phyloP scores from a whole-genome alignment of 805 yeast species.

The Ogataea ramenticola region DNA sequence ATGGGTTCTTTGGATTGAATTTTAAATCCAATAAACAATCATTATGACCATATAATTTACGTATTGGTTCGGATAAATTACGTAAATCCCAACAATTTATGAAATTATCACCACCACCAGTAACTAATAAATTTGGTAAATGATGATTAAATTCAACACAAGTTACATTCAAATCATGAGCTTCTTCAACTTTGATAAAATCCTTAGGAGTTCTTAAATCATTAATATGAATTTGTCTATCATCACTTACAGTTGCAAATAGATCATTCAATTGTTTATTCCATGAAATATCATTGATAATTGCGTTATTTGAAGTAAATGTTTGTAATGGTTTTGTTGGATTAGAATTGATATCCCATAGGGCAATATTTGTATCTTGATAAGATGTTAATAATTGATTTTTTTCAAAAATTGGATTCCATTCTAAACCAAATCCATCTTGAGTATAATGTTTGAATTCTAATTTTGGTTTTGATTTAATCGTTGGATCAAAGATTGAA shows the following conservation, averaged over 20 bases:
- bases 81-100: conserved; percentile 72
- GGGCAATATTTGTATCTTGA: conserved; percentile 57
- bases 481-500: conserved; percentile 30
- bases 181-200: conserved; percentile 38
- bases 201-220: conserved; percentile 40
- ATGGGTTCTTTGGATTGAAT: conserved; percentile 33
- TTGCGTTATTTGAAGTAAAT: conserved; percentile 45
- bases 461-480: conserved; percentile 11
- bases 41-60: conserved; percentile 63
- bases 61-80: conserved; percentile 47
- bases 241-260: conserved; percentile 71
- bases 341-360: conserved; percentile 48
- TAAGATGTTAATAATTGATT: conserved; percentile 54
- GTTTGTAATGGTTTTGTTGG: conserved; percentile 33
- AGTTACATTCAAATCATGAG: conserved; percentile 58
- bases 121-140: conserved; percentile 47
- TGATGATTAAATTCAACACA: conserved; percentile 47
- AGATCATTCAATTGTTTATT: conserved; percentile 34
- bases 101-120: conserved; percentile 74
- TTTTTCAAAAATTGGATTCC: conserved; percentile 38
- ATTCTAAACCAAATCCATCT: conserved; percentile 68
- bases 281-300: conserved; percentile 65
- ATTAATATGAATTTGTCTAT: conserved; percentile 50
- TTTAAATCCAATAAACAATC: conserved; percentile 48
- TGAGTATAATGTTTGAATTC: conserved; percentile 47